Conservation (phyloP, 495 filamentous ascomycete species). For the Tuber indicum region DNA sequence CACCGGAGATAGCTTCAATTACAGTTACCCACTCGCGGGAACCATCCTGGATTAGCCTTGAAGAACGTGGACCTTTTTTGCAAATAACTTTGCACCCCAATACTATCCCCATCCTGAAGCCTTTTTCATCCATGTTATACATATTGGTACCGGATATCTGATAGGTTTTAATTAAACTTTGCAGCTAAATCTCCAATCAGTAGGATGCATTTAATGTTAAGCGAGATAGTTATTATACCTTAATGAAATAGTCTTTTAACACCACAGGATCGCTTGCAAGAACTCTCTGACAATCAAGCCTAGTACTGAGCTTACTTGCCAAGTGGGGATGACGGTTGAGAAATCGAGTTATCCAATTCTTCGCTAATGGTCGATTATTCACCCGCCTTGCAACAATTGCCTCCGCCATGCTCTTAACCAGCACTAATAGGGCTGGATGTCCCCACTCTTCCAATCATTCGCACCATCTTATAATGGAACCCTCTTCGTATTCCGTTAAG, state of each 20-base stretch:
- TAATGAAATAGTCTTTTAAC: conserved; percentile 22
- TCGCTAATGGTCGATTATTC: no score
- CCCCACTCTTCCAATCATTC: no score
- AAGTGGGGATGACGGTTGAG: no score
- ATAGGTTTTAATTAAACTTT: conserved; percentile 2
- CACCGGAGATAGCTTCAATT: conserved; percentile 11
- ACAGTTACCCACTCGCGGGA: conserved; percentile 14
- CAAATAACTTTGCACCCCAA: conserved; percentile 17
- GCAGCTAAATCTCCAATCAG: no score
- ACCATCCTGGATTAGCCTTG: background rate
- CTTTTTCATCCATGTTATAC: conserved; percentile 28
- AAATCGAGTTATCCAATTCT: no score
- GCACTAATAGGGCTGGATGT: no score
- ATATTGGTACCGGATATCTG: conserved; percentile 5
- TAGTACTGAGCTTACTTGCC: background rate
- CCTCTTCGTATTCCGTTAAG: no score
- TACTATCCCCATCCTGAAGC: conserved; percentile 15
- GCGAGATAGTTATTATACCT: no score
- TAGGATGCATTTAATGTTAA: background rate
- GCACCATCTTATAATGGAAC: no score
- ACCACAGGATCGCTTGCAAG: background rate
- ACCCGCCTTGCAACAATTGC: no score
- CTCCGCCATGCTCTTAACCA: no score
- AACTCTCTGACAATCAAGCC: background rate
- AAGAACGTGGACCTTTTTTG: background rate